Evolutionary conservation across 23 red algal genomes (phyloP), one percentile per base, ranked within the genome.

Genomic region (Gracilaria caudata): DNA sequence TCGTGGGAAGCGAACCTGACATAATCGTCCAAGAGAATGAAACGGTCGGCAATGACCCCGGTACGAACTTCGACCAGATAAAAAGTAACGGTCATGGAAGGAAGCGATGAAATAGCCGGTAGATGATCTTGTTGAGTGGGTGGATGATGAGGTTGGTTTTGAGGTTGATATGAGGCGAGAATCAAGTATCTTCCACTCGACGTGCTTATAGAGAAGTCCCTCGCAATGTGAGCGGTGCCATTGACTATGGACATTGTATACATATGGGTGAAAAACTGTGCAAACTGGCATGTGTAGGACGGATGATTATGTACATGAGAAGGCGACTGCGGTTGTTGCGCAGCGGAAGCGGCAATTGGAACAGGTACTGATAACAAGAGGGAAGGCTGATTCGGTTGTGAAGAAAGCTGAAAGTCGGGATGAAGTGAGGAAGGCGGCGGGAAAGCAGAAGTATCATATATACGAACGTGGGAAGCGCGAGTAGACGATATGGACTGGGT

Each of bases 1-100:
- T 37, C 78, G 44, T 96, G 94, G 12, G 51, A 64, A 38, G 86
- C 87, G 13, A 96, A 54, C 4, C 43, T 61, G 38, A 96, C 88
- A 29, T 54, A 92, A 68, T 96, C 94, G 81, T 96, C 56, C 11
- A 37, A 23, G 19, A 96, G 68, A 33, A 73, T 66, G 38, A 63
- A 90, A 40, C 77, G 79, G 44, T 96, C 94, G 21, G 21, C 63
- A 34, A 96, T 43, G 23, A 13, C 32, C 39, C 86, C 87, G 25
- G 51, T 88, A 40, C 75, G 68, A 10, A 86, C 51, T 41, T 92
- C 32, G 14, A 96, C 72, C 29, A 87, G 68, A 68, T 86, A 61
- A 39, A 96, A 64, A 20, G 74, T 88, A 7, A 96, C 51, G 45
- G 40, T 24, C 24, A 96, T 51, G 51, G 75, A 70, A 0, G 59